Evolutionary conservation across 2,329 filamentous ascomycete species (phyloP), one percentile per base, ranked within the genome.

Genomic region (Catunica adiposa): DNA sequence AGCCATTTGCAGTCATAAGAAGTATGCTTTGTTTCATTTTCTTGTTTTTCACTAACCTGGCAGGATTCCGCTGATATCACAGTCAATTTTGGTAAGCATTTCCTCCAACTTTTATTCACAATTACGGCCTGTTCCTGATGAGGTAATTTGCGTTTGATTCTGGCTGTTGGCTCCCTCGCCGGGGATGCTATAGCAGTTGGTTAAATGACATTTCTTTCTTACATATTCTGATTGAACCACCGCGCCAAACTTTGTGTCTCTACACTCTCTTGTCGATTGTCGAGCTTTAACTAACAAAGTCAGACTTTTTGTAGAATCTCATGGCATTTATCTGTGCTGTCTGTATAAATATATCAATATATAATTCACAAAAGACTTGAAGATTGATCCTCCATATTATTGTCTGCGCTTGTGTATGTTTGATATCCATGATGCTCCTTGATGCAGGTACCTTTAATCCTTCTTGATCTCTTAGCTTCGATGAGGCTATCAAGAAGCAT

Each of bases 81-180:
- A 29, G 29, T 51, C 2, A 11, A n/a, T 22, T 8, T 56, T 51
- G 5, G 53, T 59, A 59, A 63, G 64, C 61, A 62, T 38, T 38
- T 26, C 17, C 54, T 59, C 54, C 57, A 55, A 54, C 3, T 47
- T 46, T 48, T 11, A 29, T 17, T 46, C 57, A 38, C 57, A 60
- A 58, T n/a, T 46, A 34, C 29, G 23, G 42, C 58, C 58, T 60
- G 67, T 63, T 63, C 62, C 84, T 86, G 89, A 95, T 94, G 89
- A 84, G 75, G 86, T 69, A 95, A 95, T 96, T 96, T 96, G 89
- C 89, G 89, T 90, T 90, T 94, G 89, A 96, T 84, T 78, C 76
- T 73, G 70, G 70, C 70, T 74, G 81, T 80, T 89, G 88, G 87
- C 77, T 73, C 85, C 81, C 88, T 71, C 84, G 89, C 89, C 89